phyloP scores from a whole-genome alignment of 169 alveolate genomes.

The Plasmodium fragile region DNA sequence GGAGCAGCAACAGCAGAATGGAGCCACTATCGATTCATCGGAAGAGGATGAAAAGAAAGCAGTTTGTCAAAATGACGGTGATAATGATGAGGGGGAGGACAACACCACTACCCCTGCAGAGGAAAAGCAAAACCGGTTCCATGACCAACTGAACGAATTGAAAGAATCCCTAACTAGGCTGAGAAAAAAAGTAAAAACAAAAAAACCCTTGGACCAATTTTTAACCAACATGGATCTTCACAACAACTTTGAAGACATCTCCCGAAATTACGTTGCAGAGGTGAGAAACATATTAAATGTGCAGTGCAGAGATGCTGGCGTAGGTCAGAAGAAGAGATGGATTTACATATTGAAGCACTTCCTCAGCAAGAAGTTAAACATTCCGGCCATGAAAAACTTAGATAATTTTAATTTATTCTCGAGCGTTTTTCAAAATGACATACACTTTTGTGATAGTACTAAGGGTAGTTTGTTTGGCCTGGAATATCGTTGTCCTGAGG shows the following conservation, averaged over 20 bases:
- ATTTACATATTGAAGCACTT: constrained; percentile 67
- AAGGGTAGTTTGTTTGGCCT: background rate
- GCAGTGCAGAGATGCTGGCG: constrained; percentile 42
- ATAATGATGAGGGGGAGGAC: background rate
- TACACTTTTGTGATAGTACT: constrained; percentile 2
- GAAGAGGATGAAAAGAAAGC: background rate
- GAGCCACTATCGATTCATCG: background rate
- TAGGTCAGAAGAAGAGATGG: constrained; percentile 76
- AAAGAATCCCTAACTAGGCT: background rate
- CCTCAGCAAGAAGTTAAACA: constrained; percentile 35
- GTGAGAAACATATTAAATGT: constrained; percentile 50
- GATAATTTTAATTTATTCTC: constrained; percentile 41
- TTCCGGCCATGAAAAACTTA: constrained; percentile 20
- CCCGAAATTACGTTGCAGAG: constrained; percentile 38
- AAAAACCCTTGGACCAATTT: constrained; percentile 16
- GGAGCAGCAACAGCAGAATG: background rate
- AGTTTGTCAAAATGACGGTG: background rate
- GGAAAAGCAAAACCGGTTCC: background rate
- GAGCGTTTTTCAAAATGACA: constrained; percentile 20
- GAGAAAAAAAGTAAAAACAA: constrained; percentile 32
- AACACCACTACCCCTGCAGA: background rate
- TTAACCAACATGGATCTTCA: constrained; percentile 9
- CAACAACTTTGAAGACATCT: constrained; percentile 72
- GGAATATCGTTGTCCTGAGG: constrained; percentile 24
- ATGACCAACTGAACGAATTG: constrained; percentile 9